These are phyloP conservation scores for Flaveria trinervia DNA, from an alignment of 129 eudicot genomes.

Conservation along the genomic window DNA sequence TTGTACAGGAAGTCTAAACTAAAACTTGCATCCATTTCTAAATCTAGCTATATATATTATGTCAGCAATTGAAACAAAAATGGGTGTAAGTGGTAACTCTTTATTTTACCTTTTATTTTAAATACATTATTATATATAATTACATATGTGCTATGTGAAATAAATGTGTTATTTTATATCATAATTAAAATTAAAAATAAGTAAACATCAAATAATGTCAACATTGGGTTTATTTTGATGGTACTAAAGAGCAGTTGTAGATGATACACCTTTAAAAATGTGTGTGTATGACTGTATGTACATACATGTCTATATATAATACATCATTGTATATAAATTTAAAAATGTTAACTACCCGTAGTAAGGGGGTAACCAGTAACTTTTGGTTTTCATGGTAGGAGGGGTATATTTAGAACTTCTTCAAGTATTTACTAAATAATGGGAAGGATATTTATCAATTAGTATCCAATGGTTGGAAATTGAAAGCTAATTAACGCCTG, in stretches of 20 bases:
- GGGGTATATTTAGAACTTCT: not conserved
- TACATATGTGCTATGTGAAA: not conserved
- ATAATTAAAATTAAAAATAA: not conserved
- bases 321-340: not conserved
- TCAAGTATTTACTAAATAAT: not conserved
- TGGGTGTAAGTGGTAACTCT: not conserved
- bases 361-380: not conserved
- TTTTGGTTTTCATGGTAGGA: not conserved
- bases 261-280: not conserved
- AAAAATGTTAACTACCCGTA: not conserved
- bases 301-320: not conserved
- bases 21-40: not conserved
- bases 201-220: not conserved
- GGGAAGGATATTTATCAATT: not conserved
- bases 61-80: not conserved
- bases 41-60: conserved; percentile 1
- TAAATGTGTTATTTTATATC: not conserved
- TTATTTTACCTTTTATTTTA: not conserved
- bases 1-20: not conserved
- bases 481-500: not conserved
- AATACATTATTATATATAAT: not conserved
- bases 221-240: not conserved
- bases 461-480: not conserved
- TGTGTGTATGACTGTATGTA: too few species aligned
- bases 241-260: not conserved